Evolutionary conservation across 2,329 filamentous ascomycete genomes (phyloP).

Genomic region (Colletotrichum ledebouriae): DNA sequence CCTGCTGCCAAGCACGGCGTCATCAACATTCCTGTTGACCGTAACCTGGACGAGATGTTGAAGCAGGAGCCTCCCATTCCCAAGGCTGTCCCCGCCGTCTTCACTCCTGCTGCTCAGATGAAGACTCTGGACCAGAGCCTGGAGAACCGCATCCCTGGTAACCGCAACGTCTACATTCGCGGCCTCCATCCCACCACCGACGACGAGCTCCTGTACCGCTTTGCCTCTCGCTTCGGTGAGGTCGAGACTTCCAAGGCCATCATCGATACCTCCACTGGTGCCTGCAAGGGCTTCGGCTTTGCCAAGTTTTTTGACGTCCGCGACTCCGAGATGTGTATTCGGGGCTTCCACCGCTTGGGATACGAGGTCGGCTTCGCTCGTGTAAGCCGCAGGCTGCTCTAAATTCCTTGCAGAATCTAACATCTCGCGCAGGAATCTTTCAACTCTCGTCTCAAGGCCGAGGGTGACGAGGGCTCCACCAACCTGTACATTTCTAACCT

Average conservation of each 20-base stretch:
- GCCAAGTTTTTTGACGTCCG: slow-evolving; percentile 92
- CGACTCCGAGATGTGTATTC: slow-evolving; percentile 95
- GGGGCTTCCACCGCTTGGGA: slow-evolving; percentile 91
- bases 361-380: slow-evolving; percentile 98
- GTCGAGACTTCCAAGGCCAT: slow-evolving; percentile 99
- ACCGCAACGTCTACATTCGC: slow-evolving; percentile 98
- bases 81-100: slow-evolving; percentile 88
- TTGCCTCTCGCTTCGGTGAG: slow-evolving; percentile 88
- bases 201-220: slow-evolving; percentile 86
- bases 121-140: slow-evolving; percentile 94
- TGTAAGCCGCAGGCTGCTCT: slow-evolving; percentile 62
- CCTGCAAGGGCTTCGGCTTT: slow-evolving; percentile 98
- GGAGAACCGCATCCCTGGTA: slow-evolving; percentile 90
- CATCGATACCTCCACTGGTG: slow-evolving; percentile 91
- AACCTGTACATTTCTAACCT: slow-evolving; percentile 99
- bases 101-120: slow-evolving; percentile 85
- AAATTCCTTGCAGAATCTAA: slow-evolving; percentile 44
- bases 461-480: slow-evolving; percentile 89
- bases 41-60: slow-evolving; percentile 73
- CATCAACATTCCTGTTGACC: slow-evolving; percentile 56
- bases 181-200: slow-evolving; percentile 96
- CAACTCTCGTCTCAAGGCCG: slow-evolving; percentile 96
- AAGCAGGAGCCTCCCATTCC: slow-evolving; percentile 87
- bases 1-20: slow-evolving; percentile 57
- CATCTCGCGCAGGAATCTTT: slow-evolving; percentile 83